A percentile compares a stretch with the other conserved stretches of the same genome.
phyloP scores from a whole-genome alignment of 1,139 yeast species.

The Lodderomyces orthopsilosis region DNA sequence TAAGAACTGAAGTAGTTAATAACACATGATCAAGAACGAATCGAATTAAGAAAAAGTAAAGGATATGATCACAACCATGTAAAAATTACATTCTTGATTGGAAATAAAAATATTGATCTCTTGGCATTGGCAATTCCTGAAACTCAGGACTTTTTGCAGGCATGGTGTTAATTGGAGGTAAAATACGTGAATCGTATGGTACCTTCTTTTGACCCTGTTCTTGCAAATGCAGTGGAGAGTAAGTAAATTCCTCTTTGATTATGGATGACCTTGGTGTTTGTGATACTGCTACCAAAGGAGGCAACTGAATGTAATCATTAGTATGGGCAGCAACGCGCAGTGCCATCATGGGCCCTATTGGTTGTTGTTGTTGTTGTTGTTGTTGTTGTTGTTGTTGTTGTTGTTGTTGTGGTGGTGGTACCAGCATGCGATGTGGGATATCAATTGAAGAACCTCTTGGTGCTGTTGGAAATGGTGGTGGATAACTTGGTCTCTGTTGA shows the following conservation, averaged over 20 bases:
- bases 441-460: background rate
- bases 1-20: background rate
- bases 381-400: too few species aligned
- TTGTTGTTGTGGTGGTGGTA: slow-evolving; percentile 3
- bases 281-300: slow-evolving; percentile 2
- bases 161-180: background rate
- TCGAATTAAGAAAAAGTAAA: background rate
- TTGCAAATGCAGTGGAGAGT: background rate
- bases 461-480: background rate
- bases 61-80: too few species aligned
- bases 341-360: background rate
- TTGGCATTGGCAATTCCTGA: background rate
- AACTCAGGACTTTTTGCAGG: background rate
- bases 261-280: slow-evolving; percentile 2
- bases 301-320: slow-evolving; percentile 1
- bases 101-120: background rate
- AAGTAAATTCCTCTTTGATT: background rate
- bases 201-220: background rate
- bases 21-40: background rate
- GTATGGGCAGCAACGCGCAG: background rate
- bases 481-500: slow-evolving; percentile 1
- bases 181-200: background rate
- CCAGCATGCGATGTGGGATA: background rate
- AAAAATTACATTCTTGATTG: background rate
- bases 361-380: background rate